Base-by-base conservation (phyloP, 495 filamentous ascomycete species). In the Talaromyces trachyspermus region DNA sequence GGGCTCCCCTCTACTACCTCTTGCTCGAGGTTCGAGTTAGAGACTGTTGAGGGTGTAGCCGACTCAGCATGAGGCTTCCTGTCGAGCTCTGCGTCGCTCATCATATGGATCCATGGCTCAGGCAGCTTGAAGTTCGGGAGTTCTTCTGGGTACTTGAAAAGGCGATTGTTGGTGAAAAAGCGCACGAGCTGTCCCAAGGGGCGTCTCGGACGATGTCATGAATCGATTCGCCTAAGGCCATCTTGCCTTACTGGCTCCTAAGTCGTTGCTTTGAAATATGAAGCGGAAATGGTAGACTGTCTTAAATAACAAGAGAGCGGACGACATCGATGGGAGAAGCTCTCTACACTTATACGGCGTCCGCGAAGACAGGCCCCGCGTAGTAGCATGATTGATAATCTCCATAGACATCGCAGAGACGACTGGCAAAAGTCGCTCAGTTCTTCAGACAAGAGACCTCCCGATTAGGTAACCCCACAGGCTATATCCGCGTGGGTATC, bases 91-190 rank as follows among this genome's bases (percentile, higher is more conserved):
- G 20, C n/a, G 17, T 26, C 17, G 22, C 39, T 43, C 39, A 43
- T 5, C 39, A 43, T 43, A 43, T 26, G 39, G 11, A 27, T 15
- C 39, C 39, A 43, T 15, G 39, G 5, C 11, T 15, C 39, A 43
- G 43, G 43, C 32, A 46, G 18, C 20, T 33, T 17, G 43, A 46
- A 46, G 27, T 10, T n/a, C 26, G 27, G 8, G n/a, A 32, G 43
- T 36, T 46, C 43, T 36, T 46, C 43, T 24, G 43, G 43, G 32
- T 46, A 46, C n/a, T 46, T 10, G 27, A 46, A 36, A 17, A 46
- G 27, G 17, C 43, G 26, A 36, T 46, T 46, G n/a, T 24, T 36
- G 26, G 27, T 46, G 27, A 46, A 33, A 12, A 12, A 46, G 26
- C 43, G 26, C 43, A 46, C 12, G 17, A 46, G 26, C 26, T 46